These are phyloP conservation scores for Teunomyces gatunensis DNA, from an alignment of 805 yeast species.

Conservation along the genomic window DNA sequence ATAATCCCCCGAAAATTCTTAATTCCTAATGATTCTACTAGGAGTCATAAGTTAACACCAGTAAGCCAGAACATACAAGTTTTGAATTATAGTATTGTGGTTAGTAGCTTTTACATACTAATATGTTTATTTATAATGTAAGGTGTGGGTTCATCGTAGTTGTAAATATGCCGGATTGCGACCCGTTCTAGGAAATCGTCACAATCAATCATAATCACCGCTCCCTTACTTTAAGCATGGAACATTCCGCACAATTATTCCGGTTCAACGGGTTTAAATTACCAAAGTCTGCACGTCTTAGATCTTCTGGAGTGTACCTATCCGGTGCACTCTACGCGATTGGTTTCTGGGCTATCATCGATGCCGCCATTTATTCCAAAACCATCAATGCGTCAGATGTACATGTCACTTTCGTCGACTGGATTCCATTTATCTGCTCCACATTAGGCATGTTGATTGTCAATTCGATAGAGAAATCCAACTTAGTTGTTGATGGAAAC, in stretches of 20 bases:
- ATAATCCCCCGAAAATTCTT: too few relatives aligned
- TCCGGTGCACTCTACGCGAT: conserved; percentile 75
- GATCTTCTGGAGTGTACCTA: conserved; percentile 74
- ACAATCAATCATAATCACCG: not conserved
- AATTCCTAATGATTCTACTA: too few relatives aligned
- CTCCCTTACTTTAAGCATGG: conserved; percentile 23
- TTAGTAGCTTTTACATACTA: too few relatives aligned
- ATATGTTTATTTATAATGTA: not conserved
- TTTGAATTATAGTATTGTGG: too few relatives aligned
- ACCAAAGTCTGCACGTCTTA: conserved; percentile 67
- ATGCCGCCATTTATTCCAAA: conserved; percentile 82
- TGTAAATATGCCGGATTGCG: conserved; percentile 2
- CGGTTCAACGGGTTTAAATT: conserved; percentile 61
- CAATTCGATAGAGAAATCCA: conserved; percentile 67
- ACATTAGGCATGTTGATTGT: conserved; percentile 85
- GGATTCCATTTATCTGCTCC: conserved; percentile 92
- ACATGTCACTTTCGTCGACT: conserved; percentile 88
- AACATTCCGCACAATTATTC: conserved; percentile 53
- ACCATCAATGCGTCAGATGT: conserved; percentile 82
- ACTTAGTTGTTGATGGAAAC: conserved; percentile 43
- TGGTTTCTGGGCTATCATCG: conserved; percentile 88
- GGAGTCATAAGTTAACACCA: too few relatives aligned
- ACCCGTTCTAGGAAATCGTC: not conserved
- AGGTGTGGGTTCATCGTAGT: not conserved
- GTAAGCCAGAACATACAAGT: too few relatives aligned